Evolutionary conservation across 2,329 filamentous ascomycete species (phyloP).

Genomic region (Aspergillus udagawae): DNA sequence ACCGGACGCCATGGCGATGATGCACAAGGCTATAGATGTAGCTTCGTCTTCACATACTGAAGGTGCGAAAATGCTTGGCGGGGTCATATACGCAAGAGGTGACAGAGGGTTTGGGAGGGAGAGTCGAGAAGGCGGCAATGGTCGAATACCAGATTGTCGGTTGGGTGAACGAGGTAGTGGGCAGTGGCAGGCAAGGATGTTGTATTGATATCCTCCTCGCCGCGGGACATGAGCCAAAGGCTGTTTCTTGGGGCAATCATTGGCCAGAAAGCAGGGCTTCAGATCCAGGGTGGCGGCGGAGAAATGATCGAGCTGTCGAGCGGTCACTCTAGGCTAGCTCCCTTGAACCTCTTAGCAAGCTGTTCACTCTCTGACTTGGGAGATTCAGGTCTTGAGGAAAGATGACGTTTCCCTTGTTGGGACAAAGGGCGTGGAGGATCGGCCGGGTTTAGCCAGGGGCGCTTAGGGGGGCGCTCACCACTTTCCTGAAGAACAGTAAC

Average conservation of each 20-base stretch:
- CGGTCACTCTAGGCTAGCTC: slow-evolving; percentile 52
- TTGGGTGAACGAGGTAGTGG: background rate
- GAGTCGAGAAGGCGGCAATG: background rate
- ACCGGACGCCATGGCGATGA: background rate
- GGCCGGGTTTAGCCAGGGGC: slow-evolving; percentile 42
- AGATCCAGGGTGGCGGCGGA: background rate
- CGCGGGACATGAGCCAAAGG: background rate
- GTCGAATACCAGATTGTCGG: background rate
- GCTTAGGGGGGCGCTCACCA: slow-evolving; percentile 93
- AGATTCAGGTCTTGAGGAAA: slow-evolving; percentile 35
- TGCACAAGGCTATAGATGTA: background rate
- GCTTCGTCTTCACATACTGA: background rate
- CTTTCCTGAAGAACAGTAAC: slow-evolving; percentile 91
- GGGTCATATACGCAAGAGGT: background rate
- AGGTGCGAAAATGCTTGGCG: background rate
- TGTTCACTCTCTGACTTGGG: slow-evolving; percentile 51
- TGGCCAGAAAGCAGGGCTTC: background rate
- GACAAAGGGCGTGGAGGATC: slow-evolving; percentile 32
- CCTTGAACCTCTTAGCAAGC: slow-evolving; percentile 63
- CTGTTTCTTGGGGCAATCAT: background rate
- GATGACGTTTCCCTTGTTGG: slow-evolving; percentile 31
- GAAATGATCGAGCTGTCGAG: slow-evolving; percentile 3
- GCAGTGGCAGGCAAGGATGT: background rate
- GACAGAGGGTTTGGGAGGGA: background rate
- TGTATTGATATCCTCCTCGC: background rate